Percentiles rank a stretch among this genome's conserved stretches.
phyloP scores from a whole-genome alignment of 257 asterid species.

The Lantana camara region DNA sequence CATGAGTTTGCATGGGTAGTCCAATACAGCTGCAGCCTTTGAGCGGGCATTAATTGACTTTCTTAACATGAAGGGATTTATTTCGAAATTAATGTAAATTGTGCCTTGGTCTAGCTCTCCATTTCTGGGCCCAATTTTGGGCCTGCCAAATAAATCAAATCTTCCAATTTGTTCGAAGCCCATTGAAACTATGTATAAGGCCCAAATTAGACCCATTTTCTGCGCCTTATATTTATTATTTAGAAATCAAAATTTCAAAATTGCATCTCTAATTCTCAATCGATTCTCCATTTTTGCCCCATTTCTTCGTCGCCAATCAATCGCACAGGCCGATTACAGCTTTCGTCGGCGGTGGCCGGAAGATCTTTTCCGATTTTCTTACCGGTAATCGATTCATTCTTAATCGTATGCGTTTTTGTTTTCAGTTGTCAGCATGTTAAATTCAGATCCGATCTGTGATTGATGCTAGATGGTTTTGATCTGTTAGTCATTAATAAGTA shows the following conservation, averaged over 20 bases:
- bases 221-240: too few relatives aligned
- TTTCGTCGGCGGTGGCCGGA: slow-evolving; percentile 16
- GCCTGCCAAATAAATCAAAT: too few relatives aligned
- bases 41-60: too few relatives aligned
- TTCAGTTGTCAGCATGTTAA: background rate
- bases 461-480: slow-evolving; percentile 1
- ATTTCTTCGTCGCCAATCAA: slow-evolving; percentile 20
- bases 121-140: too few relatives aligned
- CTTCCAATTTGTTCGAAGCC: too few relatives aligned
- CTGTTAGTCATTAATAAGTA: background rate
- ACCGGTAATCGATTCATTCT: slow-evolving; percentile 18
- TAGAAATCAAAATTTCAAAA: slow-evolving; percentile 18
- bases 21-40: too few relatives aligned
- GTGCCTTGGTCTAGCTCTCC: too few relatives aligned
- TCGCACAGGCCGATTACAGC: background rate
- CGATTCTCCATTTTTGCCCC: background rate
- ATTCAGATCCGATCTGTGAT: slow-evolving; percentile 11
- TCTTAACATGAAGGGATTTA: too few relatives aligned
- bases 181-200: too few relatives aligned
- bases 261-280: slow-evolving; percentile 15
- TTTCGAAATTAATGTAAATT: too few relatives aligned
- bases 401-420: background rate
- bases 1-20: too few relatives aligned
- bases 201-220: too few relatives aligned
- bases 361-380: slow-evolving; percentile 16